Conservation (phyloP, 108 stramenopile species). For the Asterionellopsis glacialis region DNA sequence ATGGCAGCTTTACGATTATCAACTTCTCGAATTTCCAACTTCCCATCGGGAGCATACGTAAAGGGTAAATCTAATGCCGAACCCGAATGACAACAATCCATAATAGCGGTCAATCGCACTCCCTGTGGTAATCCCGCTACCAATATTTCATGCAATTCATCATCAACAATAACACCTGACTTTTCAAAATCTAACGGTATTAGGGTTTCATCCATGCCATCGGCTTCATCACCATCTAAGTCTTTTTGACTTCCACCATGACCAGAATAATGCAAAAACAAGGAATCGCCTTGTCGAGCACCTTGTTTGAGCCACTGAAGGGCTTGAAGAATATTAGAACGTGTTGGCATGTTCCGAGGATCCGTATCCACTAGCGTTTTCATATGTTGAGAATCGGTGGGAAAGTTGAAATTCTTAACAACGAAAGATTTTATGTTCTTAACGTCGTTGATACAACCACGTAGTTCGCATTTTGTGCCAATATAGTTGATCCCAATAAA, state of each 20-base stretch:
- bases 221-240: constrained; percentile 40
- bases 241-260: constrained; percentile 71
- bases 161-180: constrained; percentile 51
- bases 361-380: constrained; percentile 70
- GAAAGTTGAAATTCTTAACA: constrained; percentile 68
- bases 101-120: constrained; percentile 42
- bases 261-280: constrained; percentile 67
- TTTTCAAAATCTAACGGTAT: constrained; percentile 57
- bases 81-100: constrained; percentile 76
- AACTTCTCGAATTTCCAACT: constrained; percentile 31
- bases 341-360: constrained; percentile 45
- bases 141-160: constrained; percentile 40
- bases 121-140: constrained; percentile 49
- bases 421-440: constrained; percentile 79
- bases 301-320: constrained; percentile 39
- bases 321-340: constrained; percentile 51
- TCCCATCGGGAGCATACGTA: constrained; percentile 26
- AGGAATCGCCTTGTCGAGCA: constrained; percentile 46
- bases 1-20: constrained; percentile 22
- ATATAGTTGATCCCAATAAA: constrained; percentile 90
- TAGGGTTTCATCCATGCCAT: constrained; percentile 61
- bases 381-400: constrained; percentile 53
- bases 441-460: constrained; percentile 85
- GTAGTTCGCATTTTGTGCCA: constrained; percentile 47
- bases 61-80: constrained; percentile 41